These are phyloP conservation scores for Bruguiera hainesii DNA, from an alignment of 441 rosid species.

Conservation along the genomic window DNA sequence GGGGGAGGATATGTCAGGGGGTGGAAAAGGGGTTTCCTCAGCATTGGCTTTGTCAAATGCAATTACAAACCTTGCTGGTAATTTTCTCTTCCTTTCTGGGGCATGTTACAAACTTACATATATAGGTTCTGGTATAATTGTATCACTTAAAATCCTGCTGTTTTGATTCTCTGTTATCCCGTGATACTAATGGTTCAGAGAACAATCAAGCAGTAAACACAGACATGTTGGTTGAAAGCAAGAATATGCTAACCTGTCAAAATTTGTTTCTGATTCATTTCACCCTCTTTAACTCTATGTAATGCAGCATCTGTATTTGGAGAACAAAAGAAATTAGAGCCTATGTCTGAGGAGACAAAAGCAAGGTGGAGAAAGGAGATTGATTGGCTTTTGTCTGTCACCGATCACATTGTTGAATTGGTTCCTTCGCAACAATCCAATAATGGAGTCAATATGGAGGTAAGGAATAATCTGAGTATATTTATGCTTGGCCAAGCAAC, in stretches of 20 bases:
- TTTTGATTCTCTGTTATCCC: no score
- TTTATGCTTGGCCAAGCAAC: neutral
- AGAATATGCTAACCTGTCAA: neutral
- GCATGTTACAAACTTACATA: neutral
- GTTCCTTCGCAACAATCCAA: slow-evolving; percentile 75
- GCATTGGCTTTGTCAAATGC: slow-evolving; percentile 96
- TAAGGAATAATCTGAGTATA: slow-evolving; percentile 17
- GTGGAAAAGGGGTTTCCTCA: slow-evolving; percentile 94
- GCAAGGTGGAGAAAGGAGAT: slow-evolving; percentile 83
- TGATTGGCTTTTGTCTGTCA: slow-evolving; percentile 81
- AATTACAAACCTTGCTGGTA: slow-evolving; percentile 91
- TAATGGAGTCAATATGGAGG: slow-evolving; percentile 88
- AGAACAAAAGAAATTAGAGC: slow-evolving; percentile 71
- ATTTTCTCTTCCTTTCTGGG: neutral
- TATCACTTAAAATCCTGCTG: no score
- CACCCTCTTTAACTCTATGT: neutral
- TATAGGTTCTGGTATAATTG: no score
- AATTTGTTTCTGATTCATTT: neutral
- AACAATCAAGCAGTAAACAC: neutral
- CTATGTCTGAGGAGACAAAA: slow-evolving; percentile 66
- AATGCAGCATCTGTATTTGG: slow-evolving; percentile 81
- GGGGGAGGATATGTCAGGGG: slow-evolving; percentile 99
- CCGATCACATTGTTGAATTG: slow-evolving; percentile 84
- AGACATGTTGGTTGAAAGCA: neutral
- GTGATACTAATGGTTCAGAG: no score